A percentile compares a stretch with the other conserved stretches of the same genome.
Evolutionary conservation across 495 filamentous ascomycete genomes (phyloP).

Genomic region (Penicillium bialowiezense): DNA sequence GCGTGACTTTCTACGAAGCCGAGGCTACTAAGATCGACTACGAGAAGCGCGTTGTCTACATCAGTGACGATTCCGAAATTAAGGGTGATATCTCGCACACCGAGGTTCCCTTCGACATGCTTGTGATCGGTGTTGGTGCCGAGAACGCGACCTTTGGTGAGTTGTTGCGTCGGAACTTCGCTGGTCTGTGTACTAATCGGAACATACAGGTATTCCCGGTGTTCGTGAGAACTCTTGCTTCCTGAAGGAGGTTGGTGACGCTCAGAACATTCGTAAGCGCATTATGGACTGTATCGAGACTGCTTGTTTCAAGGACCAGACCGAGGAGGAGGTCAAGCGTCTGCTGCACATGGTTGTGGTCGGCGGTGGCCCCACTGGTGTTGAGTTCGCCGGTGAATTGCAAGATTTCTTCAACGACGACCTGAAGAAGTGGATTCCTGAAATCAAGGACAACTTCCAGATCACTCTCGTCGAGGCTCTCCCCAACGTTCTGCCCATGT

Average conservation of each 20-base stretch:
- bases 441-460: slow-evolving; percentile 89
- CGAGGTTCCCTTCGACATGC: slow-evolving; percentile 96
- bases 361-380: slow-evolving; percentile 94
- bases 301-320: slow-evolving; percentile 96
- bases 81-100: slow-evolving; percentile 79
- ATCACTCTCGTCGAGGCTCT: slow-evolving; percentile 97
- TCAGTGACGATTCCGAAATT: slow-evolving; percentile 90
- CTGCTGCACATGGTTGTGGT: slow-evolving; percentile 99
- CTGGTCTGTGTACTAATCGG: slow-evolving; percentile 9
- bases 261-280: slow-evolving; percentile 91
- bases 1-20: slow-evolving; percentile 96
- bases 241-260: slow-evolving; percentile 95
- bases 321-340: slow-evolving; percentile 83
- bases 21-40: slow-evolving; percentile 96
- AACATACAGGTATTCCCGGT: slow-evolving; percentile 72
- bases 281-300: slow-evolving; percentile 99
- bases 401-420: slow-evolving; percentile 99
- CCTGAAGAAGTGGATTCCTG: slow-evolving; percentile 95
- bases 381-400: slow-evolving; percentile 96
- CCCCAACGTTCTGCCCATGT: slow-evolving; percentile 97
- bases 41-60: slow-evolving; percentile 79
- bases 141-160: slow-evolving; percentile 97
- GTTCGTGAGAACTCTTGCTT: slow-evolving; percentile 96
- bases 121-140: slow-evolving; percentile 93
- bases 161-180: slow-evolving; percentile 12